phyloP scores from a whole-genome alignment of 177 flowering plant genomes.

The Tripterygium wilfordii region DNA sequence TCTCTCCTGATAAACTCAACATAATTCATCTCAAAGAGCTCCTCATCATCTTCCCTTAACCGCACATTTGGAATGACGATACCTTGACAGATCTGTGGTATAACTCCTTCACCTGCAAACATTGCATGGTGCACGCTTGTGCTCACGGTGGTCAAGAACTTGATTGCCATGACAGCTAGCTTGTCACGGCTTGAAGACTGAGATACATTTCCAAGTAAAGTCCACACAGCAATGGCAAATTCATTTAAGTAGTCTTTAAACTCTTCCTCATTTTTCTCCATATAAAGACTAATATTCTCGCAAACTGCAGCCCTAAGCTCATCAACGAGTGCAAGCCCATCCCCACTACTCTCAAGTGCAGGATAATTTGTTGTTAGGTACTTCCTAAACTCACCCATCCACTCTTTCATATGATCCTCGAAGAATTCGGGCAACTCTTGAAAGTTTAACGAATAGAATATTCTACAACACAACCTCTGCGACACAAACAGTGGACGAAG shows the following conservation, averaged over 20 bases:
- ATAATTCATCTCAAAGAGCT: conserved; percentile 87
- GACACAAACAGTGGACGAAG: conserved; percentile 61
- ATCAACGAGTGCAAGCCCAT: conserved; percentile 64
- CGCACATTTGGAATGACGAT: conserved; percentile 88
- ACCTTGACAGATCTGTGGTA: conserved; percentile 66
- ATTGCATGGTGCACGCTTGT: conserved; percentile 71
- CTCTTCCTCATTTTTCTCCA: conserved; percentile 92
- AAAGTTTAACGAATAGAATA: conserved; percentile 76
- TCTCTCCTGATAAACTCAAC: conserved; percentile 89
- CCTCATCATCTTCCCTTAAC: conserved; percentile 91
- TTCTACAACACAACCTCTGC: conserved; percentile 82
- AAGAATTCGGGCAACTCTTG: conserved; percentile 90
- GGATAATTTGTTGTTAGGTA: conserved; percentile 54
- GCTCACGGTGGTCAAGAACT: conserved; percentile 80
- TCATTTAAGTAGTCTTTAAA: conserved; percentile 60
- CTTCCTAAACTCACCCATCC: conserved; percentile 81
- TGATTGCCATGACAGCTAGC: conserved; percentile 71
- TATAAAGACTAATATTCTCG: conserved; percentile 83
- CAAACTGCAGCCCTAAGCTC: conserved; percentile 79
- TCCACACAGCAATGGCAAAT: conserved; percentile 78
- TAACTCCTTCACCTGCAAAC: conserved; percentile 54
- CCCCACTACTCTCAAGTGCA: conserved; percentile 44
- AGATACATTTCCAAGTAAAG: conserved; percentile 58
- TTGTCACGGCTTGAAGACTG: conserved; percentile 55
- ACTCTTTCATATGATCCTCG: conserved; percentile 88